Conservation (phyloP, 352 stramenopile species). For the Phytophthora syringae region DNA sequence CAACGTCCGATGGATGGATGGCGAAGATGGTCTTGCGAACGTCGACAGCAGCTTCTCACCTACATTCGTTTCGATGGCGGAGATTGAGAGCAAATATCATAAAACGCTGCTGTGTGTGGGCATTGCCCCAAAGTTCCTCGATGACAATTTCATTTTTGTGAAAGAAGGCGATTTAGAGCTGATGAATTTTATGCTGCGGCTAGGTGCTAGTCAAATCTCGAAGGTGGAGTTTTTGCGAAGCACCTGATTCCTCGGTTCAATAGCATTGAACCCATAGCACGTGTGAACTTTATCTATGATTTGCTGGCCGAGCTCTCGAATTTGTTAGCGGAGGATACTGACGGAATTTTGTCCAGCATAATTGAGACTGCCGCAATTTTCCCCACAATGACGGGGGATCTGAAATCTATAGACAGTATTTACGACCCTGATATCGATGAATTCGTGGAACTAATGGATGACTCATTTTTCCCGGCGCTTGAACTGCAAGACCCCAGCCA, state of each 20-base stretch:
- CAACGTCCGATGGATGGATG: conserved; percentile 33
- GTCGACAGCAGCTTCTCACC: conserved; percentile 23
- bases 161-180: conserved; percentile 45
- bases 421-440: conserved; percentile 80
- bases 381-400: conserved; percentile 55
- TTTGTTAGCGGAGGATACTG: conserved; percentile 47
- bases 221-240: conserved; percentile 61
- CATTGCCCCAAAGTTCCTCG: conserved; percentile 52
- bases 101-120: conserved; percentile 46
- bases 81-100: conserved; percentile 18
- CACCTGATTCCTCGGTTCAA: conserved; percentile 61
- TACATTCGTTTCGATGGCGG: conserved; percentile 39
- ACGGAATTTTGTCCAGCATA: conserved; percentile 48
- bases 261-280: conserved; percentile 29
- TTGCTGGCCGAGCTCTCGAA: conserved; percentile 50
- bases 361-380: conserved; percentile 67
- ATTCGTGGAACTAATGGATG: conserved; percentile 74
- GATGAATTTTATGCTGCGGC: conserved; percentile 33
- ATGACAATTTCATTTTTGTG: conserved; percentile 58
- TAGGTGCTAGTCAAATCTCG: conserved; percentile 46
- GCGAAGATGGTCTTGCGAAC: conserved; percentile 12
- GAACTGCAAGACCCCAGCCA: conserved; percentile 64
- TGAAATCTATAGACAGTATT: conserved; percentile 65
- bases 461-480: conserved; percentile 66
- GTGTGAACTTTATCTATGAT: conserved; percentile 51